These are phyloP conservation scores for Candida ulmi DNA, from an alignment of 805 yeast species.

Conservation along the genomic window DNA sequence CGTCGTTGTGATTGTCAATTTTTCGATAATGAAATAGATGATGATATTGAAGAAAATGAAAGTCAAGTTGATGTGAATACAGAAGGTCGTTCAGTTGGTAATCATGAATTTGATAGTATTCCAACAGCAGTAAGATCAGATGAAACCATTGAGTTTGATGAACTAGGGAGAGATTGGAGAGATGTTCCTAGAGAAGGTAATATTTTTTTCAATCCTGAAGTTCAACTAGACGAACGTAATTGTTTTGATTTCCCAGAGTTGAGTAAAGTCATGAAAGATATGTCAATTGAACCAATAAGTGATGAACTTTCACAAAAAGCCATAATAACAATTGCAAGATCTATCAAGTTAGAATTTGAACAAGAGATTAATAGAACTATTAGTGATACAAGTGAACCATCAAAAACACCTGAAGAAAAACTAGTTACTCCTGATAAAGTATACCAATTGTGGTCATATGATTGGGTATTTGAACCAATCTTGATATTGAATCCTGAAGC, in stretches of 20 bases:
- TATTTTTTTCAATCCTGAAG: slow-evolving; percentile 24
- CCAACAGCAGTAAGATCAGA: slow-evolving; percentile 33
- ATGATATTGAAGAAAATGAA: slow-evolving; percentile 14
- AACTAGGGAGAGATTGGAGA: slow-evolving; percentile 64
- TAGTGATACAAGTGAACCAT: slow-evolving; percentile 12
- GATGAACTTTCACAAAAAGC: slow-evolving; percentile 32
- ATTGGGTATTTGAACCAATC: slow-evolving; percentile 44
- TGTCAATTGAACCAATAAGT: slow-evolving; percentile 24
- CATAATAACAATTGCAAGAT: slow-evolving; percentile 46
- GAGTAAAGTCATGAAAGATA: slow-evolving; percentile 15
- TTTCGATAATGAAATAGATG: slow-evolving; percentile 13
- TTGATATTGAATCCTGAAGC: slow-evolving; percentile 46
- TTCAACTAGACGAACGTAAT: slow-evolving; percentile 8
- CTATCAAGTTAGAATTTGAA: slow-evolving; percentile 40
- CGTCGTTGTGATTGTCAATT: slow-evolving; percentile 21
- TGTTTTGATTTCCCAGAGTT: slow-evolving; percentile 22
- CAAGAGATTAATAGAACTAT: slow-evolving; percentile 21
- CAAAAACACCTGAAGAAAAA: slow-evolving; percentile 16
- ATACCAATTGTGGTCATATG: slow-evolving; percentile 39
- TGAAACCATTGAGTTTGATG: slow-evolving; percentile 43
- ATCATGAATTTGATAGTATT: slow-evolving; percentile 8
- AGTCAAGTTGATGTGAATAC: slow-evolving; percentile 9
- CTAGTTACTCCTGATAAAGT: slow-evolving; percentile 44
- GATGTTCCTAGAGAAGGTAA: slow-evolving; percentile 63
- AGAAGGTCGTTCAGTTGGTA: slow-evolving; percentile 7